A percentile compares a stretch with the other conserved stretches of the same genome.
These are phyloP conservation scores for Zymoseptoria crescenta DNA, from an alignment of 2,329 filamentous ascomycete genomes.

Conservation along the genomic window DNA sequence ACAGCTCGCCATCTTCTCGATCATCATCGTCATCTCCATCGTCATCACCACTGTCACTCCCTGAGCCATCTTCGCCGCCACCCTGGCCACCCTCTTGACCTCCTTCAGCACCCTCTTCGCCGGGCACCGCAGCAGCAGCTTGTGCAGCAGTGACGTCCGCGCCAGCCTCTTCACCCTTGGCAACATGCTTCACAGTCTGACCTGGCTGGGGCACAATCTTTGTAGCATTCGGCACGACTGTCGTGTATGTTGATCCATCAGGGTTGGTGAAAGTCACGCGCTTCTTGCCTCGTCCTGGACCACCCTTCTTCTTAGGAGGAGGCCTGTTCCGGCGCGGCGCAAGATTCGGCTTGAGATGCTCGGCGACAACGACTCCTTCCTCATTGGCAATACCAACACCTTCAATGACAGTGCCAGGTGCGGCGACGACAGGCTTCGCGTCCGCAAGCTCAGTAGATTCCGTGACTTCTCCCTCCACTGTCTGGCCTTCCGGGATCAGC, in stretches of 20 bases:
- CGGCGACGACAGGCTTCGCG: constrained; percentile 41
- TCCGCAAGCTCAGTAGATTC: constrained; percentile 44
- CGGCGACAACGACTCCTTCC: constrained; percentile 51
- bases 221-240: constrained; percentile 30
- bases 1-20: constrained; percentile 29
- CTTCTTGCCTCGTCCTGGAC: constrained; percentile 72
- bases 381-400: constrained; percentile 52
- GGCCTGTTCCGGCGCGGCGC: constrained; percentile 57
- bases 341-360: constrained; percentile 23
- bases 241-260: constrained; percentile 36
- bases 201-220: constrained; percentile 30
- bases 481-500: constrained; percentile 69
- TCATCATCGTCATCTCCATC: constrained; percentile 43
- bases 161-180: constrained; percentile 28
- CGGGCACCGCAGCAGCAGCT: constrained; percentile 37
- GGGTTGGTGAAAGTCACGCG: constrained; percentile 52
- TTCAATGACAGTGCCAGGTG: constrained; percentile 53
- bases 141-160: constrained; percentile 32
- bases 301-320: constrained; percentile 69
- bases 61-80: constrained; percentile 39
- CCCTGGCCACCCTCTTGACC: constrained; percentile 38
- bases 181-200: constrained; percentile 29
- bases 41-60: constrained; percentile 44
- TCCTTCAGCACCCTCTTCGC: constrained; percentile 35
- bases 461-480: constrained; percentile 73